A percentile compares a stretch with the other conserved stretches of the same genome.
phyloP scores from a whole-genome alignment of 148 eudicot species.

The Rhododendron ferrugineum region DNA sequence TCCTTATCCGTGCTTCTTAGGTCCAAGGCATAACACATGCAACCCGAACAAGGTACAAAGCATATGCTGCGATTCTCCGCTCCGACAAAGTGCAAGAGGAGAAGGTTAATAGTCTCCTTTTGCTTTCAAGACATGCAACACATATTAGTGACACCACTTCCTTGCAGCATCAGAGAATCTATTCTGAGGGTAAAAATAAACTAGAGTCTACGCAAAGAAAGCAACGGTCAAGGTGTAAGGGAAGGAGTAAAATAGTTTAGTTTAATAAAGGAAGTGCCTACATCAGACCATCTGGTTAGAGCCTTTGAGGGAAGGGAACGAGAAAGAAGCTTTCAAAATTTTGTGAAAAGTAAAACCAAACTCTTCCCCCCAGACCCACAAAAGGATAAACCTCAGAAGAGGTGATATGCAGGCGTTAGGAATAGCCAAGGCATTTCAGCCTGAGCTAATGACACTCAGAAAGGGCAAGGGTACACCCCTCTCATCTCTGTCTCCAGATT shows the following conservation, averaged over 20 bases:
- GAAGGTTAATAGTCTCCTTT: background rate
- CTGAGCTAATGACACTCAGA: background rate
- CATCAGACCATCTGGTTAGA: background rate
- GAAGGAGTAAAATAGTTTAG: background rate
- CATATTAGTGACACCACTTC: background rate
- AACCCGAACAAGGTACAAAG: background rate
- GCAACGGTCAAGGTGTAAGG: background rate
- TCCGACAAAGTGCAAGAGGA: background rate
- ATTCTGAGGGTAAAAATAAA: background rate
- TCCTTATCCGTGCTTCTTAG: background rate
- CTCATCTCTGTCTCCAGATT: background rate
- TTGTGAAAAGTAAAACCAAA: background rate
- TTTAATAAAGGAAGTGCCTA: background rate
- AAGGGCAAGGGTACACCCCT: background rate
- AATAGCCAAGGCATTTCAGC: background rate
- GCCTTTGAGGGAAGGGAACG: background rate
- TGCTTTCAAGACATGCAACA: background rate
- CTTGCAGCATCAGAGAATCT: background rate
- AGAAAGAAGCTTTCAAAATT: background rate
- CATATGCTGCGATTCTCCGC: background rate
- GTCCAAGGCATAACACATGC: background rate
- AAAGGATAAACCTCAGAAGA: background rate
- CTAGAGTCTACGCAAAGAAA: background rate
- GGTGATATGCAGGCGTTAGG: background rate
- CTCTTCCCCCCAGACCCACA: background rate